Evolutionary conservation across 2,329 filamentous ascomycete genomes (phyloP), one percentile per base, ranked within the genome.

Genomic region (Orbilia ellipsospora): DNA sequence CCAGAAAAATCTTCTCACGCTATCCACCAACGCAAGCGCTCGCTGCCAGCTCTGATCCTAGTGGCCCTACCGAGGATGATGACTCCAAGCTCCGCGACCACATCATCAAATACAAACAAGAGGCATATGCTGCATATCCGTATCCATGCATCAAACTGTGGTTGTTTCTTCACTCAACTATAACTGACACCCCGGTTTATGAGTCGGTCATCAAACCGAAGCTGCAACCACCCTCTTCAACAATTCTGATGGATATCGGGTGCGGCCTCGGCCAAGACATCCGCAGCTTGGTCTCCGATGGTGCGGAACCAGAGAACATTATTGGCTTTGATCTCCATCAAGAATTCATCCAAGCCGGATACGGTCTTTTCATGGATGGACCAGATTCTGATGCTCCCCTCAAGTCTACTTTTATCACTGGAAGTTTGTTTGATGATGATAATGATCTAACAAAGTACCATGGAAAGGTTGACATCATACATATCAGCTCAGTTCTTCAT

Each of bases 141-240:
- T 54, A 54, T n/a, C 51, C 51, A 26, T 54, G 51, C 13, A 54
- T 54, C 51, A 26, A 28, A 13, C 51, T 54, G 6, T 54, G 51
- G 20, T 31, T 26, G 18, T 54, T 54, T n/a, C 20, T 28, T 54
- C 23, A 54, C 51, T 13, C 51, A 28, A 54, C 51, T n/a, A 54
- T 54, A 54, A 3, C 20, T 13, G 51, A 54, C 15, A 28, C 51
- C 12, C 23, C 20, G 4, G 51, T 54, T 7, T 54, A 54, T 13
- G 7, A 26, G 13, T 45, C 42, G 12, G 4, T 28, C 16, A 54
- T 54, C n/a, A 54, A 28, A 12, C 16, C 18, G 4, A 54, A 54
- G 15, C 20, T 54, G 15, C 28, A 54, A 28, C 20, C 51, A 23
- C 51, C 51, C 18, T 54, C 51, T 5, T 54, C 51, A 13, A 10